These are phyloP conservation scores for Tricholoma matsutake DNA, from an alignment of 768 basidiomycete species.

Conservation along the genomic window DNA sequence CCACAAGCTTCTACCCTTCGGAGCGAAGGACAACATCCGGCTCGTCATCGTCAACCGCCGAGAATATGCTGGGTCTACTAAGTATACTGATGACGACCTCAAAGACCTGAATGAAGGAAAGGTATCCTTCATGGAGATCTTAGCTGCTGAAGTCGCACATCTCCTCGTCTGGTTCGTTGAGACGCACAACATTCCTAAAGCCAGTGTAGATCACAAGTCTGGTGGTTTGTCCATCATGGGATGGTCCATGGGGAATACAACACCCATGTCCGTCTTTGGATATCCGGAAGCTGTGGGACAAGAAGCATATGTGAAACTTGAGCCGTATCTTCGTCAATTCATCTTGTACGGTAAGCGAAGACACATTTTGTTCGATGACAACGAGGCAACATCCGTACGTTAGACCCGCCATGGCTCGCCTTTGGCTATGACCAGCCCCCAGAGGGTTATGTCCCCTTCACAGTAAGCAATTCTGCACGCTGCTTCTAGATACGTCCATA, in stretches of 20 bases:
- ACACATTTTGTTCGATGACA: not conserved
- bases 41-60: constrained; percentile 28
- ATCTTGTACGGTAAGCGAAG: constrained; percentile 30
- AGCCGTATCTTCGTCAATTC: constrained; percentile 27
- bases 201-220: constrained; percentile 19
- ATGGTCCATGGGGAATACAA: constrained; percentile 36
- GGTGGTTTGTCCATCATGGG: constrained; percentile 37
- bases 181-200: constrained; percentile 21
- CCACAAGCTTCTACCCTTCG: constrained; percentile 19
- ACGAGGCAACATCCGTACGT: not conserved
- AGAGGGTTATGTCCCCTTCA: constrained; percentile 3
- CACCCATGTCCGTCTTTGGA: constrained; percentile 25
- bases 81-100: constrained; percentile 29
- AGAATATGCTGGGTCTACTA: constrained; percentile 32
- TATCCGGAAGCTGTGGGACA: constrained; percentile 18
- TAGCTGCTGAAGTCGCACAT: constrained; percentile 22
- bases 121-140: constrained; percentile 22
- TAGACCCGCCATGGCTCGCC: constrained; percentile 31
- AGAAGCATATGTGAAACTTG: constrained; percentile 21
- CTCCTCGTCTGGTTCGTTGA: constrained; percentile 28
- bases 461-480: not conserved
- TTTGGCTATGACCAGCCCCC: constrained; percentile 23
- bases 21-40: constrained; percentile 23
- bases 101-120: constrained; percentile 24
- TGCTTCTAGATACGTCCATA: not conserved